These are phyloP conservation scores for Vitellaria paradoxa DNA, from an alignment of 179 eudicot genomes.

Conservation along the genomic window DNA sequence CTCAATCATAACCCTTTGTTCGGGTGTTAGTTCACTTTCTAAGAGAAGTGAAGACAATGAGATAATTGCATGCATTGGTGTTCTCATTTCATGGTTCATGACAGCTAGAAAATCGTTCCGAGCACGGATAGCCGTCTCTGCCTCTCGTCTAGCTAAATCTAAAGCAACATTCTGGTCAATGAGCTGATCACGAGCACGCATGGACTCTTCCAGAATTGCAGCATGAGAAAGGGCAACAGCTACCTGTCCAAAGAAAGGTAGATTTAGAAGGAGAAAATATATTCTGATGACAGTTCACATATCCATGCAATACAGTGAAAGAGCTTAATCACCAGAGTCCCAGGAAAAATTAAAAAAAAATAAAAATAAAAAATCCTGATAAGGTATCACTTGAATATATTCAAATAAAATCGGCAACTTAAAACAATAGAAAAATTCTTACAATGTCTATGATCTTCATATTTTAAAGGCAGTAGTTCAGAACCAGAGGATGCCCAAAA, in stretches of 20 bases:
- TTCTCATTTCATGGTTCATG: constrained; percentile 95
- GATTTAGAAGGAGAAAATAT: background rate
- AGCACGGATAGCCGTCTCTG: constrained; percentile 82
- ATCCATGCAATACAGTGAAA: background rate
- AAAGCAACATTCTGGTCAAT: constrained; percentile 78
- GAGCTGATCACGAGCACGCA: constrained; percentile 80
- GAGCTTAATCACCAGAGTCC: background rate
- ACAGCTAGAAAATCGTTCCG: constrained; percentile 85
- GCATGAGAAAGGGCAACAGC: constrained; percentile 61
- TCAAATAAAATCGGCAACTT: no score
- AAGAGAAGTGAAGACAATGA: constrained; percentile 76
- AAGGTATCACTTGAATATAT: background rate
- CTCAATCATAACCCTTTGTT: constrained; percentile 84
- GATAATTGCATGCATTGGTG: constrained; percentile 87
- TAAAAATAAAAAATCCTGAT: no score
- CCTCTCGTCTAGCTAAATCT: constrained; percentile 79
- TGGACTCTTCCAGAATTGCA: constrained; percentile 74
- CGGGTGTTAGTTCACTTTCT: constrained; percentile 81
- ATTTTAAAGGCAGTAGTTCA: no score
- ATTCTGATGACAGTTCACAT: background rate
- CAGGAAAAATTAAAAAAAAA: background rate
- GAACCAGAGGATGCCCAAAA: no score
- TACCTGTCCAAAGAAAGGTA: constrained; percentile 39
- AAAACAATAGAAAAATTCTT: no score
- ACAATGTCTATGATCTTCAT: no score